phyloP scores from a whole-genome alignment of 352 stramenopile species.

The Globisporangium irregulare region DNA sequence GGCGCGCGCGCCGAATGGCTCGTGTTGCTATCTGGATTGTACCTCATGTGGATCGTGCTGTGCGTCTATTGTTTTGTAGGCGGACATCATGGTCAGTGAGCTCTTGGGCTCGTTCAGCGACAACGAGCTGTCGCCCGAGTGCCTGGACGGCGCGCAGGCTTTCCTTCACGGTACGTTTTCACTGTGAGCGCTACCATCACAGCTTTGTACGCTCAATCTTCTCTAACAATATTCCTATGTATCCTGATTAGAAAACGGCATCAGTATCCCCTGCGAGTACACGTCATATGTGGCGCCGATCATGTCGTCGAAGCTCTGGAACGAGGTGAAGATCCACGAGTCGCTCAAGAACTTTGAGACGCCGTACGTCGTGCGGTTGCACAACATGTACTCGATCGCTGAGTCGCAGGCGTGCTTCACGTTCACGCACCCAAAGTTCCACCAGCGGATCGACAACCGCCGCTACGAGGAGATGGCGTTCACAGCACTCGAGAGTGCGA shows the following conservation, averaged over 20 bases:
- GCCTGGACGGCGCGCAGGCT: constrained; percentile 92
- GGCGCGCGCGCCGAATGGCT: no score
- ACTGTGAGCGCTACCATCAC: no score
- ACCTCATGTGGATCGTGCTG: neutral
- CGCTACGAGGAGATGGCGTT: constrained; percentile 63
- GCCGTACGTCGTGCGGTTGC: constrained; percentile 96
- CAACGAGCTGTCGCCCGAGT: constrained; percentile 99
- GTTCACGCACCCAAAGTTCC: constrained; percentile 92
- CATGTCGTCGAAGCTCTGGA: constrained; percentile 93
- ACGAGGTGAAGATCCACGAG: constrained; percentile 82
- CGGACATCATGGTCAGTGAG: constrained; percentile 96
- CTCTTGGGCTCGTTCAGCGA: constrained; percentile 96
- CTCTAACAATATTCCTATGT: neutral
- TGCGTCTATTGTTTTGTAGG: constrained; percentile 19
- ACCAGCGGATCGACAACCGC: constrained; percentile 80
- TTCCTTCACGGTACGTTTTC: constrained; percentile 82
- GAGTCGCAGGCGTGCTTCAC: constrained; percentile 90
- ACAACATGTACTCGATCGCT: constrained; percentile 88
- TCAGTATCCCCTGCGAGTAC: constrained; percentile 91
- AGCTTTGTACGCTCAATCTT: neutral
- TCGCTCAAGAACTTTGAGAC: constrained; percentile 91
- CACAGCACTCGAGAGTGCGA: constrained; percentile 42
- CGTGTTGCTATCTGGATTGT: neutral
- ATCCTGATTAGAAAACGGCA: constrained; percentile 49
- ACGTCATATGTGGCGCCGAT: constrained; percentile 95